Percentiles rank a stretch among this genome's conserved stretches.
These are phyloP conservation scores for Articulospora tetracladia DNA, from an alignment of 495 filamentous ascomycete genomes.

Conservation along the genomic window DNA sequence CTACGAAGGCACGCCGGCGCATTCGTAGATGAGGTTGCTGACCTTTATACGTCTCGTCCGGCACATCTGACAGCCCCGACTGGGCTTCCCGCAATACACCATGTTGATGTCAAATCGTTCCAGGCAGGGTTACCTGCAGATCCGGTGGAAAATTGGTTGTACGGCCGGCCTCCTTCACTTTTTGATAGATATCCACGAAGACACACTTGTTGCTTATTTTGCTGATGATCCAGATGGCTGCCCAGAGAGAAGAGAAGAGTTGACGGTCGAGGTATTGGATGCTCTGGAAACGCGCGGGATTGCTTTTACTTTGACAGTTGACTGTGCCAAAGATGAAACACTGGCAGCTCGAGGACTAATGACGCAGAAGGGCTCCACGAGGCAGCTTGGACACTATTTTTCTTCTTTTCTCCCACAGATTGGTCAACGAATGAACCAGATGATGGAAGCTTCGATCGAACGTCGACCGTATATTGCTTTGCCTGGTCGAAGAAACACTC, in stretches of 20 bases:
- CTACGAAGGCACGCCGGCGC: background rate
- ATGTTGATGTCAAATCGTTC: conserved; percentile 37
- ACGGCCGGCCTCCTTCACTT: too few species aligned
- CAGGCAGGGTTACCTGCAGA: background rate
- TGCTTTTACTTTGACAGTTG: conserved; percentile 6
- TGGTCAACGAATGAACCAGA: conserved; percentile 4
- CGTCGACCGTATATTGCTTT: background rate
- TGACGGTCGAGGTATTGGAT: background rate
- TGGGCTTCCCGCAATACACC: conserved; percentile 75
- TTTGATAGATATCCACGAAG: too few species aligned
- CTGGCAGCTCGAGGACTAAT: conserved; percentile 5
- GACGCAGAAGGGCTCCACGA: background rate
- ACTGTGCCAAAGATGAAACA: conserved; percentile 11
- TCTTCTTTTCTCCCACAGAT: background rate
- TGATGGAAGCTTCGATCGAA: background rate
- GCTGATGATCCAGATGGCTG: background rate
- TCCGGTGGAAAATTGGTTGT: background rate
- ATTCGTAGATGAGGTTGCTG: conserved; percentile 17
- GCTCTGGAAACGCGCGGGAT: background rate
- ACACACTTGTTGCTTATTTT: background rate
- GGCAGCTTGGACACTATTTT: background rate
- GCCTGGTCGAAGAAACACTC: conserved; percentile 2
- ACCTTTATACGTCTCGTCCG: conserved; percentile 70
- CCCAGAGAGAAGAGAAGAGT: background rate
- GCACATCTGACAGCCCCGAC: conserved; percentile 70